These are phyloP conservation scores for Rhizopus sp. DNA, from an alignment of 371 early-diverging fungal genomes.

Conservation along the genomic window DNA sequence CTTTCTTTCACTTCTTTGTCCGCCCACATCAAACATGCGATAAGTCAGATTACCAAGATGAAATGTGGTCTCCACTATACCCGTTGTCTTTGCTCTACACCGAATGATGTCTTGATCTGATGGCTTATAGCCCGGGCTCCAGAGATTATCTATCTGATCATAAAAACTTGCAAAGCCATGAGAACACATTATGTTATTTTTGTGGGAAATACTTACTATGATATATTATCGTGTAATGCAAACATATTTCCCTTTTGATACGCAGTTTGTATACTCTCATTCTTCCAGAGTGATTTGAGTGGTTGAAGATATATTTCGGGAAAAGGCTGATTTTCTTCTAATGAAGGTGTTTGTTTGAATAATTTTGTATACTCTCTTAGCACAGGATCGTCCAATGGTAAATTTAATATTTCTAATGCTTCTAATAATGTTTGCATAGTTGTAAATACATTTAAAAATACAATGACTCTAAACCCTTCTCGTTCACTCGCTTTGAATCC, in stretches of 20 bases:
- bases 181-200: neutral
- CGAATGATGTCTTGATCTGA: slow-evolving; percentile 88
- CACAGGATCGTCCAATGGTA: slow-evolving; percentile 55
- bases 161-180: slow-evolving; percentile 65
- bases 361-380: slow-evolving; percentile 49
- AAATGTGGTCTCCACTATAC: slow-evolving; percentile 86
- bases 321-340: slow-evolving; percentile 63
- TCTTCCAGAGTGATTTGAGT: slow-evolving; percentile 75
- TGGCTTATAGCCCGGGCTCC: slow-evolving; percentile 73
- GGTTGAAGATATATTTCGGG: slow-evolving; percentile 69
- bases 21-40: slow-evolving; percentile 93
- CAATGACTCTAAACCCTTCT: slow-evolving; percentile 82
- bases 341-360: slow-evolving; percentile 38
- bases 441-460: slow-evolving; percentile 84
- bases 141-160: slow-evolving; percentile 80
- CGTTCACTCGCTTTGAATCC: slow-evolving; percentile 86
- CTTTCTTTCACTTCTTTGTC: slow-evolving; percentile 90
- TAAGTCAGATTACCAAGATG: slow-evolving; percentile 80
- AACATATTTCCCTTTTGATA: slow-evolving; percentile 69
- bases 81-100: slow-evolving; percentile 84
- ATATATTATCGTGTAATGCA: slow-evolving; percentile 82
- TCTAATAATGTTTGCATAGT: slow-evolving; percentile 87
- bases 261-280: slow-evolving; percentile 70
- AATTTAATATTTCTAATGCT: slow-evolving; percentile 72
- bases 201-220: slow-evolving; percentile 56